These are phyloP conservation scores for Nicotiana paniculata DNA, from an alignment of 257 asterid genomes.

Conservation along the genomic window DNA sequence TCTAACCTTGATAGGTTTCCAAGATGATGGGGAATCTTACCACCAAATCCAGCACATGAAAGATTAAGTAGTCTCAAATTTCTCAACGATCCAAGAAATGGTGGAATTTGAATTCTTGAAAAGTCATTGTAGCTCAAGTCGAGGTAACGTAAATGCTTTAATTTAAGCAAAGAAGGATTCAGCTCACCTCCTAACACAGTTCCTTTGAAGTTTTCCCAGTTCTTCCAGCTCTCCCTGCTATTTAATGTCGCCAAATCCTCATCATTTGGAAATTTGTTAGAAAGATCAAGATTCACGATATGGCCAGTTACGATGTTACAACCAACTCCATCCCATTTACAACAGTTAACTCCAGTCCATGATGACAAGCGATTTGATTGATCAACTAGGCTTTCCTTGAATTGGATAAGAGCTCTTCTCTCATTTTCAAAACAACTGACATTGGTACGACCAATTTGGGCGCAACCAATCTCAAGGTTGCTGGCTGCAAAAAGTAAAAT, in stretches of 20 bases:
- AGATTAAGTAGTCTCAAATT: conserved; percentile 15
- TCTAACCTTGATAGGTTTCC: conserved; percentile 22
- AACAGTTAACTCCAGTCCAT: conserved; percentile 14
- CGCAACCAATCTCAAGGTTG: not conserved
- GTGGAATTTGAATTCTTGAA: conserved; percentile 11
- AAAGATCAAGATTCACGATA: conserved; percentile 15
- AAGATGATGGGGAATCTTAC: conserved; percentile 5
- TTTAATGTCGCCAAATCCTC: too few species aligned
- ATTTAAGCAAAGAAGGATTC: conserved; percentile 10
- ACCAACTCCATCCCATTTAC: conserved; percentile 14
- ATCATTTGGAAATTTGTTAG: not conserved
- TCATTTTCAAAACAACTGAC: conserved; percentile 3
- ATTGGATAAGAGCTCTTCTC: conserved; percentile 4
- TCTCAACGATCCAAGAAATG: conserved; percentile 1
- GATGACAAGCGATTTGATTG: conserved; percentile 14
- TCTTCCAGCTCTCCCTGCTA: too few species aligned
- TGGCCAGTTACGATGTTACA: not conserved
- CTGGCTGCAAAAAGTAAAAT: not conserved
- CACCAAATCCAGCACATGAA: conserved; percentile 11
- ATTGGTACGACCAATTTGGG: not conserved
- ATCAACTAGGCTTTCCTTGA: conserved; percentile 8
- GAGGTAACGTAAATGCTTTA: conserved; percentile 9
- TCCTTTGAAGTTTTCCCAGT: not conserved
- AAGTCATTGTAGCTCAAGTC: conserved; percentile 26
- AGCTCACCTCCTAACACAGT: conserved; percentile 21